These are phyloP conservation scores for Dimocarpus longan DNA, from an alignment of 345 rosid genomes.

Conservation along the genomic window DNA sequence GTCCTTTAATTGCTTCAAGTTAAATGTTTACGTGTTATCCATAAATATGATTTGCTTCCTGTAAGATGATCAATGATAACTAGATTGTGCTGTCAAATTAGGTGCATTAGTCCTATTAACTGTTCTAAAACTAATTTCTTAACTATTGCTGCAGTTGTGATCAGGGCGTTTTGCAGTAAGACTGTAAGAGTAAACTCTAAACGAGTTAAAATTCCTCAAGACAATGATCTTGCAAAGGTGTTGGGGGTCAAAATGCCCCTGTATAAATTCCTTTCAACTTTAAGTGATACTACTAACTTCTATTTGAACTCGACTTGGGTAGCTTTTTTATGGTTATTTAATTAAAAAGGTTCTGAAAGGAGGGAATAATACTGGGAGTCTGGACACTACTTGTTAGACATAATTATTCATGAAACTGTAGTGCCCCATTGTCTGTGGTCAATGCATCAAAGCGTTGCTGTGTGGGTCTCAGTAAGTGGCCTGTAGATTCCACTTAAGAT, in stretches of 20 bases:
- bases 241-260: too few relatives aligned
- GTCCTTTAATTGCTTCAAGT: not conserved
- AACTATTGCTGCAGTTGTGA: too few relatives aligned
- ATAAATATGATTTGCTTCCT: not conserved
- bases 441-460: conserved; percentile 4
- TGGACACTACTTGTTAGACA: not conserved
- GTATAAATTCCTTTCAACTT: conserved; percentile 1
- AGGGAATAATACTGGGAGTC: not conserved
- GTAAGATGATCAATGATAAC: not conserved
- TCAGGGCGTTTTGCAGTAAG: too few relatives aligned
- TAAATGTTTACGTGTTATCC: too few relatives aligned
- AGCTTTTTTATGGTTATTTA: not conserved
- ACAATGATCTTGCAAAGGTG: too few relatives aligned
- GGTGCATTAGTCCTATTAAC: conserved; percentile 5
- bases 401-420: conserved; percentile 9
- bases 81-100: not conserved
- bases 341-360: not conserved
- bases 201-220: too few relatives aligned
- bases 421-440: conserved; percentile 1
- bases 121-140: too few relatives aligned
- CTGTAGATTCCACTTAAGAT: conserved; percentile 15
- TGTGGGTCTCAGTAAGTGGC: conserved; percentile 14
- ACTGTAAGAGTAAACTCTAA: too few relatives aligned
- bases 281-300: not conserved
- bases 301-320: not conserved